Base-by-base conservation (phyloP, 2,329 filamentous ascomycete species). In the Ophiognomonia clavigignenti-juglandacearum region DNA sequence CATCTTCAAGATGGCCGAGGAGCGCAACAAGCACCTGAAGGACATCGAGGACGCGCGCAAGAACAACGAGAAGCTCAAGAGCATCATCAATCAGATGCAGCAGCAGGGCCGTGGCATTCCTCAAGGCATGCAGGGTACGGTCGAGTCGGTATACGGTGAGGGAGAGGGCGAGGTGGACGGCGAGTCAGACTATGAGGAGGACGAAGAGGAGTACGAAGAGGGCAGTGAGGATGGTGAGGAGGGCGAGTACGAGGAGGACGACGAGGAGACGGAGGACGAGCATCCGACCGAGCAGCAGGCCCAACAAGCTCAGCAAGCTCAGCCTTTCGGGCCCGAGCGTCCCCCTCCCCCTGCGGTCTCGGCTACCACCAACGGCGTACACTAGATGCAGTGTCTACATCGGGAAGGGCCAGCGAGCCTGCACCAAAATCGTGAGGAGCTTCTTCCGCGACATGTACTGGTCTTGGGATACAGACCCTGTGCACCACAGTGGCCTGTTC, bases 1-100 rank as follows among this genome's bases (percentile, higher is more conserved):
- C 66, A 96, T 98, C 61, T 81, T 96, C 50, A 88, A 93, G 61
- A 96, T 97, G 92, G 93, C 92, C 4, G 90, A 96, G 65, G 92
- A 97, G 65, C 85, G 93, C 14, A 85, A 82, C 24, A 81, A 85
- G 57, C 80, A 82, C 59, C 79, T 89, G 55, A 81, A 85, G 55
- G 84, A 88, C 54, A 75, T 91, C 45, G 88, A 96, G 55, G 82
- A 85, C 29, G 82, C 89, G 63, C 85, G 83, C 61, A 87, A 86
- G 69, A 90, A 90, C 74, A 89, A 90, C 59, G 85, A 89, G 53
- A 95, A 95, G 66, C 81, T 98, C 47, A 92, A 92, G 68, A 90
- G 88, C 63, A 87, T 97, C 59, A 96, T 95, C 68, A 87, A 93
- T 53, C 88, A 90, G 59, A 96, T 97, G 89, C 92, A 97, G 66